phyloP scores from a whole-genome alignment of 2,329 filamentous ascomycete species.

The Metarhizium album region DNA sequence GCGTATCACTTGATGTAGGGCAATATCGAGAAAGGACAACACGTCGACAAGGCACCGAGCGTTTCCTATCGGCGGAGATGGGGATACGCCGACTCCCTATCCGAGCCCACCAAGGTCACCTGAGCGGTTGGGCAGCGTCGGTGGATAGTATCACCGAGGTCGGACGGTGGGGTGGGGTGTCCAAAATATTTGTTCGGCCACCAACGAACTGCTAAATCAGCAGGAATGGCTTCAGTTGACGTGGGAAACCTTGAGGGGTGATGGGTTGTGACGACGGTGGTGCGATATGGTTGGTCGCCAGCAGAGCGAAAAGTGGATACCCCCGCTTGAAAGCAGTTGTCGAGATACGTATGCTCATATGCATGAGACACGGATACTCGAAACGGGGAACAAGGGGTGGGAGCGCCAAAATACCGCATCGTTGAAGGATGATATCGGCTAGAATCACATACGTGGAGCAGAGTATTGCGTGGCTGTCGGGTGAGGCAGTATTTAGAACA shows the following conservation, averaged over 20 bases:
- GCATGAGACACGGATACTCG: neutral
- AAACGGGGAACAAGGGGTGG: neutral
- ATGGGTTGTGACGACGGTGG: neutral
- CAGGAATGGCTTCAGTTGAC: conserved; percentile 1
- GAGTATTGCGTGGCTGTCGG: neutral
- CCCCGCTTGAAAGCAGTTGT: neutral
- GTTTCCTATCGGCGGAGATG: conserved; percentile 5
- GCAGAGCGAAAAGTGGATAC: conserved; percentile 3
- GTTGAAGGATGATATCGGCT: too few relatives aligned
- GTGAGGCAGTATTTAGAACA: neutral
- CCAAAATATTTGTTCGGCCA: conserved; percentile 3
- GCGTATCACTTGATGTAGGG: neutral
- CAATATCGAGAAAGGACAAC: conserved; percentile 12
- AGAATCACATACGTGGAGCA: neutral
- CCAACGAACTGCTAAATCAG: neutral
- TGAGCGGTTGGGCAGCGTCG: conserved; percentile 13
- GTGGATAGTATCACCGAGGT: conserved; percentile 19
- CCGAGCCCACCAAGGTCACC: conserved; percentile 14
- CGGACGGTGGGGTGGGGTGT: conserved; percentile 15
- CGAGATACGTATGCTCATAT: neutral
- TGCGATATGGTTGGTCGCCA: conserved; percentile 4
- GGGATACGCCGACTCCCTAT: conserved; percentile 2
- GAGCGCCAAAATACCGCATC: neutral
- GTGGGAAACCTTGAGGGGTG: conserved; percentile 5
- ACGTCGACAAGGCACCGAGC: conserved; percentile 11